Base-by-base conservation (phyloP, 2,329 filamentous ascomycete genomes). In the Colletotrichum australisinense region DNA sequence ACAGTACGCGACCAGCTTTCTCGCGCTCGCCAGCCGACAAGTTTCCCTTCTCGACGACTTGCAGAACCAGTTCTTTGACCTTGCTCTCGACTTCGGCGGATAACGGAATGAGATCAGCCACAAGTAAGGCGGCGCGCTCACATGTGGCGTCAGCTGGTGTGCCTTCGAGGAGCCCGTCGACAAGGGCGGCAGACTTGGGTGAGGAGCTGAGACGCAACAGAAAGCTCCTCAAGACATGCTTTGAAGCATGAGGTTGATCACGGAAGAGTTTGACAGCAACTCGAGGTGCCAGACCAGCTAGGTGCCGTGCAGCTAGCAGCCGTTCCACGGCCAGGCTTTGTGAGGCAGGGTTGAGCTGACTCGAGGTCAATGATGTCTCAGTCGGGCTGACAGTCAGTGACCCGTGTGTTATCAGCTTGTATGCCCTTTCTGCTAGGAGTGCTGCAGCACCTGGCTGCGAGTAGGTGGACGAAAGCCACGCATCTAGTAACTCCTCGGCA, bases 401-500 rank as follows among this genome's bases (percentile, higher is more conserved):
- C 5, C 11, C 8, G 8, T 19, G 24, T 14, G n/a, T 5, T 5
- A 60, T 26, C 1, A 16, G n/a, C 12, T 53, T 22, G 4, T 55
- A 55, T n/a, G 65, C 56, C 7, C 26, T 24, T 5, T 52, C 56
- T 5, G 22, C 22, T 2, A 67, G 42, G 2, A 14, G 19, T 8
- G 35, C n/a, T 35, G 35, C n/a, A 16, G 14, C 12, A 7, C 5
- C 26, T 19, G 42, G 6, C 8, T 59, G 5, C 1, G 55, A 16
- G 30, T 14, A 14, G 35, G 19, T 11, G 5, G 26, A 5, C 2
- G 16, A 56, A 1, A 71, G 49, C 56, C 69, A 71, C 12, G 22
- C n/a, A 49, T 71, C 63, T 2, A 71, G 14, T 2, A 71, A n/a
- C 1, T 71, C 46, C n/a, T 71, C 63, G 7, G 56, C 69, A 4